Percentiles rank a stretch among this genome's conserved stretches.
Evolutionary conservation across 495 filamentous ascomycete genomes (phyloP).

Genomic region (Ramalina intermedia): DNA sequence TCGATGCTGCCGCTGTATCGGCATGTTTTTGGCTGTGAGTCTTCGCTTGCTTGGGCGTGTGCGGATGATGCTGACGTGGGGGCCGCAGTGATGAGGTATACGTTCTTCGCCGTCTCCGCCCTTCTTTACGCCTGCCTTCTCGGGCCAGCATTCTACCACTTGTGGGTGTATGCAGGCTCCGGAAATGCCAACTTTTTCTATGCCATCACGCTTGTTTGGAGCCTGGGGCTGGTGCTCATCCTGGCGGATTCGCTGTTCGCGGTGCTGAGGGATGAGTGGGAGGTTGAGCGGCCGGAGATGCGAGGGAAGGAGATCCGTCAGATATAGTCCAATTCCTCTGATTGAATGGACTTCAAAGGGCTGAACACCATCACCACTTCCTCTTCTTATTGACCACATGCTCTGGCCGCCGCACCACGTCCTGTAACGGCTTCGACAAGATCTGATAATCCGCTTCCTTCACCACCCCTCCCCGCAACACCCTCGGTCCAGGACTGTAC

Average conservation of each 20-base stretch:
- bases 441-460: constrained; percentile 57
- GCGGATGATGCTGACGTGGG: neutral
- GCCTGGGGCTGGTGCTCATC: constrained; percentile 65
- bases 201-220: constrained; percentile 96
- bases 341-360: neutral
- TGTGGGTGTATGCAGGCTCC: constrained; percentile 97
- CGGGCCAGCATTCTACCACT: constrained; percentile 88
- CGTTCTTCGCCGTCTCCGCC: constrained; percentile 67
- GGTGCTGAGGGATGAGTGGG: constrained; percentile 83
- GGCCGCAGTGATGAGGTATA: constrained; percentile 70
- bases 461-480: constrained; percentile 47
- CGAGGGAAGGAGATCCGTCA: constrained; percentile 73
- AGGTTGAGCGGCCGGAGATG: constrained; percentile 80
- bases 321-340: constrained; percentile 37
- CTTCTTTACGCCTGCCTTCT: constrained; percentile 78
- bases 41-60: neutral
- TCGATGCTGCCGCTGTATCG: constrained; percentile 74
- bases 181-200: constrained; percentile 99
- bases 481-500: constrained; percentile 47
- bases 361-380: neutral
- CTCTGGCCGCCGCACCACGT: neutral
- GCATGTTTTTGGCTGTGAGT: constrained; percentile 80
- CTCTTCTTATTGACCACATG: neutral
- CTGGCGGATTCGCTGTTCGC: constrained; percentile 79
- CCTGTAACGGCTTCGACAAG: constrained; percentile 43